Base-by-base conservation (phyloP, 441 rosid species). In the Sinapis alba region DNA sequence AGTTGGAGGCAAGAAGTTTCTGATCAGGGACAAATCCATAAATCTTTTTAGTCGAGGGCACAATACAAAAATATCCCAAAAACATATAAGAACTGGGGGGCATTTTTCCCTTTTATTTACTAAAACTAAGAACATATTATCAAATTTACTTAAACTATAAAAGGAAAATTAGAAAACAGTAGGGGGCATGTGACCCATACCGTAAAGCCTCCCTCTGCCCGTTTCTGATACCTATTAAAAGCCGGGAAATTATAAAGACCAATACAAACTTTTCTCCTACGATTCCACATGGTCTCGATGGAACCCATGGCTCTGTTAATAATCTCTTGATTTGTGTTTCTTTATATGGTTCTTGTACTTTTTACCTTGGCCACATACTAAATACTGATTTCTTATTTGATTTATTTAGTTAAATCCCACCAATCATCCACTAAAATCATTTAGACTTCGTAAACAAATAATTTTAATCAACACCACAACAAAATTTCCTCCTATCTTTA, bases 241-340 rank as follows among this genome's bases (percentile, higher is more conserved):
- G 5, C 34, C 16, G 6, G 13, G 18, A 20, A 59, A 43, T 16
- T 50, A 50, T 15, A 47, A 53, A 58, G 41, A 70, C 56, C 34
- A 65, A 23, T 23, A 16, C 57, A 71, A 56, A 65, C 20, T 19
- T 50, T 30, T n/a, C 43, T 69, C 61, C 28, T 19, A 50, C 36
- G 51, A 34, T 3, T 36, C 50, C 74, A 78, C 54, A 50, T 78
- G 78, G 74, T 62, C 77, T 78, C 57, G 81, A 62, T 68, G 81
- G 78, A 78, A 78, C 66, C 71, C 74, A 78, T 78, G 65, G 62
- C 62, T 64, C 64, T 54, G 54, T 50, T 50, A 50, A 21, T 7
- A 7, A 16, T 50, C 54, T 41, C 20, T 47, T 47, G 36, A 3
- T 65, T 36, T 51, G 10, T 11, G 57, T 51, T 65, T 66, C 69